Evolutionary conservation across 768 basidiomycete species (phyloP), one percentile per base, ranked within the genome.

Genomic region (Pleurotus giganteus): DNA sequence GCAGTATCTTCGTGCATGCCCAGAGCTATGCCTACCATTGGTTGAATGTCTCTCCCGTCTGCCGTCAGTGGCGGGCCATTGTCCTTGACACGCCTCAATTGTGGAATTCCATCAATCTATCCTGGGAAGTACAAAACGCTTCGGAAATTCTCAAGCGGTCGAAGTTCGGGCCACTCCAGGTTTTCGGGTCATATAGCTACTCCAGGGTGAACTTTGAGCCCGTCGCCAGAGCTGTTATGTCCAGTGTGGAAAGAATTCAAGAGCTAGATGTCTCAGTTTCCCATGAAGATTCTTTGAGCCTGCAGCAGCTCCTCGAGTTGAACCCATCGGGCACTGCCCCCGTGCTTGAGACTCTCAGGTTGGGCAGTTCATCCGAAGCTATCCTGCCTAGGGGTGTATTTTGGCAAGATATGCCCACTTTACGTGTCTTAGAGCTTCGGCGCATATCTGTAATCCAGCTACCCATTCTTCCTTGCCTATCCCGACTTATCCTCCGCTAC

Each of bases 11-110:
- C 23, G 17, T 37, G 17, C 8, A n/a, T 7, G 31, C 12, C 11
- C 21, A 23, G 31, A 36, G 26, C 12, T 19, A 37, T n/a, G n/a
- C 12, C 17, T 19, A 13, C 19, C 12, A 24, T 13, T 51, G 49
- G 31, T 24, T 51, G 34, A 51, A 51, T n/a, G 49, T 51, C 8
- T 6, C 31, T 21, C 32, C 12, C n/a, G 49, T 51, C 4, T 51
- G 49, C 34, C 31, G 32, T 12, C n/a, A 19, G 2, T 51, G 49
- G 49, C 31, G 49, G 34, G 32, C 36, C 12, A 21, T 51, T 8
- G 31, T 24, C 12, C 34, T 51, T 11, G 19, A 23, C 4, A 19
- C 21, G 12, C 49, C 49, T 51, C 29, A 17, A 26, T 36, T 51
- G 21, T 51, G 49, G 49, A 19, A 15, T 24, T 17, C 31, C 9